phyloP scores from a whole-genome alignment of 176 grass and related monocot species.

The Aegilops bicornis region DNA sequence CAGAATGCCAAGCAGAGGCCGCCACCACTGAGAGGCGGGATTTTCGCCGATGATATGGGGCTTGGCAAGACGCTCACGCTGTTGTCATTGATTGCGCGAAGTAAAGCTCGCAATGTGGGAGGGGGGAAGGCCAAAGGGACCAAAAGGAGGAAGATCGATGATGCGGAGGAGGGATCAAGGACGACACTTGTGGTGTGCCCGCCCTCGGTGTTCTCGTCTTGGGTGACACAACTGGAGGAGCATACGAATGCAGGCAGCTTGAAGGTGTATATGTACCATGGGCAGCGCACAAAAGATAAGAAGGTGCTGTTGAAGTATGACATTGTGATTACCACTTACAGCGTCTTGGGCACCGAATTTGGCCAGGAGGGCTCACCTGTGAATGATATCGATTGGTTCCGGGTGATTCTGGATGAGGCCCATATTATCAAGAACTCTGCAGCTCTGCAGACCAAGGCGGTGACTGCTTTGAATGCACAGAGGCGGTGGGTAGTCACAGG shows the following conservation, averaged over 20 bases:
- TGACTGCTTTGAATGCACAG: slow-evolving; percentile 77
- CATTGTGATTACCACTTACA: slow-evolving; percentile 77
- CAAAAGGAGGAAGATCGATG: slow-evolving; percentile 52
- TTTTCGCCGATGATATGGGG: slow-evolving; percentile 97
- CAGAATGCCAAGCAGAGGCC: slow-evolving; percentile 49
- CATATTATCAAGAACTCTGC: slow-evolving; percentile 91
- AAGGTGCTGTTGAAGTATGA: slow-evolving; percentile 78
- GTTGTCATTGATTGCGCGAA: slow-evolving; percentile 62
- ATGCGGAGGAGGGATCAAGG: slow-evolving; percentile 15
- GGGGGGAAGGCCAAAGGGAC: slow-evolving; percentile 15
- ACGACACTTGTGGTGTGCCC: slow-evolving; percentile 82
- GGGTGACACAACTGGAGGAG: slow-evolving; percentile 94
- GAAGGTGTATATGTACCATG: slow-evolving; percentile 91
- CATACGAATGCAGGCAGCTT: slow-evolving; percentile 59
- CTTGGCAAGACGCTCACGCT: slow-evolving; percentile 92
- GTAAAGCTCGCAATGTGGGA: slow-evolving; percentile 34
- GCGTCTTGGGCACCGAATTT: slow-evolving; percentile 67
- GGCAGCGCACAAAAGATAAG: slow-evolving; percentile 59
- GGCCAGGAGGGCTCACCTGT: slow-evolving; percentile 53
- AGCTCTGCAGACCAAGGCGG: slow-evolving; percentile 77
- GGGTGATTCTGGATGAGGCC: slow-evolving; percentile 88
- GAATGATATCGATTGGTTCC: slow-evolving; percentile 77
- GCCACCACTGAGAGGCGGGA: slow-evolving; percentile 61
- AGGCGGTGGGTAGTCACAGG: slow-evolving; percentile 91
- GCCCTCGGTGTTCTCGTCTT: slow-evolving; percentile 80